These are phyloP conservation scores for Clavaria fumosa DNA, from an alignment of 768 basidiomycete species.

Conservation along the genomic window DNA sequence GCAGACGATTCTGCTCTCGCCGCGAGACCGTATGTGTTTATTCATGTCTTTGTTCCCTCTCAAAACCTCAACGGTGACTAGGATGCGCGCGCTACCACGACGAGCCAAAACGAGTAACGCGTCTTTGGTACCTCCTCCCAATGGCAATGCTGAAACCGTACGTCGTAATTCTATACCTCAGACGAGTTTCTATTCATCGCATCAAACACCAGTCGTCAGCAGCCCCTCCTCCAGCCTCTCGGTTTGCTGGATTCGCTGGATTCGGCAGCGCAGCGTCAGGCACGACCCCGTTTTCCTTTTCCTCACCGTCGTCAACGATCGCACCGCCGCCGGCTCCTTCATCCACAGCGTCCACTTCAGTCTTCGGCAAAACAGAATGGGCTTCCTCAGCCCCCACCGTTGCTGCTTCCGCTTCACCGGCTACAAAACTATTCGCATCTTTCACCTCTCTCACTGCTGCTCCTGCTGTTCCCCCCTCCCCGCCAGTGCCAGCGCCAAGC, in stretches of 20 bases:
- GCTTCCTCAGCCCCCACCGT: neutral
- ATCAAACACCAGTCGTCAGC: conserved; percentile 5
- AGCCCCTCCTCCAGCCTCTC: conserved; percentile 18
- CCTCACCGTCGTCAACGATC: conserved; percentile 9
- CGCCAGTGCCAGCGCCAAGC: conserved; percentile 3
- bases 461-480: conserved; percentile 3
- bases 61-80: conserved; percentile 17
- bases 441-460: conserved; percentile 8
- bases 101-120: conserved; percentile 18
- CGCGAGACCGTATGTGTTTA: conserved; percentile 36
- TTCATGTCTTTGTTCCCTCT: neutral
- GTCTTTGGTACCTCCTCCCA: conserved; percentile 15
- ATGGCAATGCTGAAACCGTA: conserved; percentile 15
- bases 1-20: conserved; percentile 44
- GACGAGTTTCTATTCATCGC: conserved; percentile 10
- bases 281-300: conserved; percentile 20
- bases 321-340: conserved; percentile 9
- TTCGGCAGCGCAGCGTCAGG: conserved; percentile 26
- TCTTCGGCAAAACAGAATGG: neutral
- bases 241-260: conserved; percentile 36
- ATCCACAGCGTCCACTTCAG: neutral
- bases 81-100: conserved; percentile 54
- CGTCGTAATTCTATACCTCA: conserved; percentile 10
- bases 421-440: conserved; percentile 6
- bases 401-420: neutral